Evolutionary conservation across 352 stramenopile species (phyloP).

Genomic region (Blastocystis sp.): DNA sequence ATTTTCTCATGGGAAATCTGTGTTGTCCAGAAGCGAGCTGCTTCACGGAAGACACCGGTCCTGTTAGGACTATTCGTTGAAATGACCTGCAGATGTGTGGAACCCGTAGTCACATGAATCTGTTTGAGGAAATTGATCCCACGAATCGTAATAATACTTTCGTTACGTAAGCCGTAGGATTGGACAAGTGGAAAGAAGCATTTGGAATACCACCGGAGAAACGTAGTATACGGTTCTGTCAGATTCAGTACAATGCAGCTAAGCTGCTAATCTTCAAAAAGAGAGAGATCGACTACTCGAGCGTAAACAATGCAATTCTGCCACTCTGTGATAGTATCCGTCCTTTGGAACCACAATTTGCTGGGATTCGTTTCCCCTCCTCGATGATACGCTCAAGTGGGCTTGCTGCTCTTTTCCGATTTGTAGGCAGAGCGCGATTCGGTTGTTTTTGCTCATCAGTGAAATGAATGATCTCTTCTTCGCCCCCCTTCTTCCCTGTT

Average conservation of each 20-base stretch:
- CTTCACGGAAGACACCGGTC: neutral
- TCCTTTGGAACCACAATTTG: conserved; percentile 13
- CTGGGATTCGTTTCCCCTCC: neutral
- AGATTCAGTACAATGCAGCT: conserved; percentile 8
- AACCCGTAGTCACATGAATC: neutral
- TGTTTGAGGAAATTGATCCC: conserved; percentile 17
- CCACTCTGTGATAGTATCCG: neutral
- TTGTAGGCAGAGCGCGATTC: conserved; percentile 31
- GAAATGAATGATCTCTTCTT: conserved; percentile 53
- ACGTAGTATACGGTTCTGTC: neutral
- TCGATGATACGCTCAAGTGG: neutral
- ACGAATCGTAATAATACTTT: neutral
- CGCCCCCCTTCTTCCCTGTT: conserved; percentile 5
- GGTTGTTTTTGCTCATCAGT: conserved; percentile 36
- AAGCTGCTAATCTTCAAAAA: conserved; percentile 35
- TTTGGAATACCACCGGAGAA: neutral
- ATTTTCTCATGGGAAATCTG: conserved; percentile 30
- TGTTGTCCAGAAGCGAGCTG: neutral
- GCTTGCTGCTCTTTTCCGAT: neutral
- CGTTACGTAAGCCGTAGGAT: neutral
- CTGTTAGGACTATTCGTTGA: neutral
- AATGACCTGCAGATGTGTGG: neutral
- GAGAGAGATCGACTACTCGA: conserved; percentile 23
- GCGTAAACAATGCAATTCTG: neutral
- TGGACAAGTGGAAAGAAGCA: neutral